A percentile compares a stretch with the other conserved stretches of the same genome.
Conservation (phyloP, 257 asterid genomes). For the Knoxia roxburghii region DNA sequence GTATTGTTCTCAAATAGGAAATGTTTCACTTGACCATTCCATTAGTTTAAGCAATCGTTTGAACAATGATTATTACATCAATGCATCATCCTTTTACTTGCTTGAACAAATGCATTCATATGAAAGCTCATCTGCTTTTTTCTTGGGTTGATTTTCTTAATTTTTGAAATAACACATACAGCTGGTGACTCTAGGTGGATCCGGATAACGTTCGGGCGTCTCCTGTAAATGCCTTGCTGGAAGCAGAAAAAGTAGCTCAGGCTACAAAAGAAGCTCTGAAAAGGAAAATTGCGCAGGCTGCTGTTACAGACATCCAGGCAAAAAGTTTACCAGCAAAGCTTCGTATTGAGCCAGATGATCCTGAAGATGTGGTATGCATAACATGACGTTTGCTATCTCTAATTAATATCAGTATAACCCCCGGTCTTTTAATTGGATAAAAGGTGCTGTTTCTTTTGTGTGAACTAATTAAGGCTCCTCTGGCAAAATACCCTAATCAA, state of each 20-base stretch:
- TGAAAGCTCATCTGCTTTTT: background rate
- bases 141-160: background rate
- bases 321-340: conserved; percentile 80
- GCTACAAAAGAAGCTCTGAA: conserved; percentile 95
- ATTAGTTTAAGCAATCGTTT: background rate
- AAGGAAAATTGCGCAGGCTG: conserved; percentile 88
- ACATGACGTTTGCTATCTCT: background rate
- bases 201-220: conserved; percentile 73
- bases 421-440: background rate
- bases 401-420: background rate
- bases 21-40: background rate
- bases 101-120: background rate
- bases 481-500: background rate
- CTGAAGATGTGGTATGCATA: conserved; percentile 90
- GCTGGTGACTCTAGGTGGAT: conserved; percentile 67
- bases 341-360: conserved; percentile 77
- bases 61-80: background rate
- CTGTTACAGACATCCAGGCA: conserved; percentile 59
- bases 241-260: conserved; percentile 89
- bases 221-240: conserved; percentile 59
- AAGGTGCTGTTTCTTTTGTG: background rate
- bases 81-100: background rate
- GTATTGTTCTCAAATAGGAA: background rate
- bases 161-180: conserved; percentile 7
- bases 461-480: background rate